Conservation (phyloP, 1,284 basidiomycete species). For the Boletus semigastroideus region DNA sequence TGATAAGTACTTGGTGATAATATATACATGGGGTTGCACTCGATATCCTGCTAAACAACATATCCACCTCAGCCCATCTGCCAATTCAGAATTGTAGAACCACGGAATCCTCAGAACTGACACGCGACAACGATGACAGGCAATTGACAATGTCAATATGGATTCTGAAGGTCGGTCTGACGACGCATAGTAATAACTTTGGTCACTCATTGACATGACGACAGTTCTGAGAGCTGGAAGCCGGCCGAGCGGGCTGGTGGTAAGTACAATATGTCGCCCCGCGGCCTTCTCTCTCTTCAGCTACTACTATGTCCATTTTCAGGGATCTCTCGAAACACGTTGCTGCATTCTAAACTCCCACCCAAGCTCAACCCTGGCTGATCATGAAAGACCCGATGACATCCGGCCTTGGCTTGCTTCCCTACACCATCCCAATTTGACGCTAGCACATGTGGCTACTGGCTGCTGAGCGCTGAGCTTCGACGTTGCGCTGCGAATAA, state of each 20-base stretch:
- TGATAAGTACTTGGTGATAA: too few species aligned
- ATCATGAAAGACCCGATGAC: constrained; percentile 1
- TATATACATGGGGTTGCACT: background rate
- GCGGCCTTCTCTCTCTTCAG: background rate
- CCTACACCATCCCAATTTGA: constrained; percentile 3
- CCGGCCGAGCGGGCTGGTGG: constrained; percentile 4
- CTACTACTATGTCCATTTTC: constrained; percentile 4
- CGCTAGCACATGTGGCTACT: background rate
- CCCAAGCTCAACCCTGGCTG: constrained; percentile 10
- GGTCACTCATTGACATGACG: background rate
- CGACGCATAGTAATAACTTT: background rate
- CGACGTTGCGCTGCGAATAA: background rate
- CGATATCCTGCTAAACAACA: background rate
- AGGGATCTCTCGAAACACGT: constrained; percentile 5
- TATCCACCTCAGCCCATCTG: background rate
- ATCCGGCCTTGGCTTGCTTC: background rate
- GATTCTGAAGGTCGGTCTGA: background rate
- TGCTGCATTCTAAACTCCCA: background rate
- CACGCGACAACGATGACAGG: constrained; percentile 3
- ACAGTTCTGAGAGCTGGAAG: background rate
- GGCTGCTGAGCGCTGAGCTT: background rate
- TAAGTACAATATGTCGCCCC: background rate
- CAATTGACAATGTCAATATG: background rate
- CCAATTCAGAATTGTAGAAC: background rate
- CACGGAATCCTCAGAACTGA: background rate